Evolutionary conservation across 2,329 filamentous ascomycete genomes (phyloP), one percentile per base, ranked within the genome.

Genomic region (Arthrobotrys sphaeroides): DNA sequence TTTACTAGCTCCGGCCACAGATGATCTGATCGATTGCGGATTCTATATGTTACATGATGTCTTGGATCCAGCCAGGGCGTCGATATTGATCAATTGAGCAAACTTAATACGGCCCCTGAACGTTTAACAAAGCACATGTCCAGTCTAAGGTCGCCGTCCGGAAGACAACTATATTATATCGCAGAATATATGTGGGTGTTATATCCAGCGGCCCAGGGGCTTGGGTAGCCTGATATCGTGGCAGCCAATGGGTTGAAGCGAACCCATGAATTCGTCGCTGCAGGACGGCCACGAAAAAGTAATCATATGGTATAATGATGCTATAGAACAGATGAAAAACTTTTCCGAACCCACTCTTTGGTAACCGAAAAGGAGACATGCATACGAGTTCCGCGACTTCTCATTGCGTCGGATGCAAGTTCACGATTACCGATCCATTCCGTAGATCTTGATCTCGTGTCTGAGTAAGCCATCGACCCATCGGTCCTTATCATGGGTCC

Each of bases 361-460:
- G 24, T 42, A 68, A 33, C 70, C 55, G 53, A 67, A 74, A 62
- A 47, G 62, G 70, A 74, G 55, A 47, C 55, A 18, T 62, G 70
- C 62, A 74, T 74, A 68, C 70, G 55, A 74, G 33, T 26, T 20
- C 40, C 43, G 16, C 12, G 43, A 26, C 12, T 18, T 61, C 20
- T 62, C n/a, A 62, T 69, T 62, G 61, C 55, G 40, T 74, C 70
- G 33, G 62, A 47, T 57, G 40, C 64, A 61, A 64, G 72, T 51
- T 60, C 64, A 67, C 36, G 72, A 75, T 75, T 75, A 68, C 57
- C 72, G 72, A 75, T 31, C 38, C 12, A 69, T 69, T 36, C 55
- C 42, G 72, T 57, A 69, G 64, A 75, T 75, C 72, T 64, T 60
- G 36, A 68, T 40, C 65, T 55, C 22, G 24, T 51, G 33, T 49